phyloP scores from a whole-genome alignment of 768 basidiomycete species.

The Russula sp. region DNA sequence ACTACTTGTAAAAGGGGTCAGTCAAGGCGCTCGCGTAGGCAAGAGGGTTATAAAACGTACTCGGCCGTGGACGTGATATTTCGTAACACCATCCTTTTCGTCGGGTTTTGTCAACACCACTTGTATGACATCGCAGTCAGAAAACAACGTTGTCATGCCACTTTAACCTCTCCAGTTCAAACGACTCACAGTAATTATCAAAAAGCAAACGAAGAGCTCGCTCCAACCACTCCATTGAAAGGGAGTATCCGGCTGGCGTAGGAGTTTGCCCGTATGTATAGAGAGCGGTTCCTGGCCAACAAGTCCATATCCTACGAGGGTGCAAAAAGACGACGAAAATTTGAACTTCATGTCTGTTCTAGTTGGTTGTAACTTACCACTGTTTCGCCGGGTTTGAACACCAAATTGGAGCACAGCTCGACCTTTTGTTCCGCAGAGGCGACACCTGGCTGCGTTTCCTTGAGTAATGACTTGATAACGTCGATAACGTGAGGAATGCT shows the following conservation, averaged over 20 bases:
- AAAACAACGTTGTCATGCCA: no score
- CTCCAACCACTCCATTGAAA: constrained; percentile 89
- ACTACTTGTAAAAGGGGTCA: constrained; percentile 5
- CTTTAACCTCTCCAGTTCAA: neutral
- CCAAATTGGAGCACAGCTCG: constrained; percentile 74
- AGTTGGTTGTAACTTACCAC: constrained; percentile 44
- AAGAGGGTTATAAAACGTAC: constrained; percentile 43
- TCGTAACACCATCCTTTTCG: constrained; percentile 69
- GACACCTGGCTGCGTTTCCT: constrained; percentile 85
- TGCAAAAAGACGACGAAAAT: no score
- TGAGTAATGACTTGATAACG: constrained; percentile 80
- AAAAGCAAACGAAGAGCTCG: constrained; percentile 89
- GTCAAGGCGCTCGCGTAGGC: neutral
- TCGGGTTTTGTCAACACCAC: constrained; percentile 89
- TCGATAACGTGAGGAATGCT: constrained; percentile 85
- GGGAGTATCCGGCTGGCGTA: constrained; percentile 84
- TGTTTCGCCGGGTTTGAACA: constrained; percentile 74
- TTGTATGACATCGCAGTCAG: constrained; percentile 36
- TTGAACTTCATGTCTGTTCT: constrained; percentile 6
- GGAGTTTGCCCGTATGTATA: constrained; percentile 83
- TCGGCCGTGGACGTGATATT: constrained; percentile 76
- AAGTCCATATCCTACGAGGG: constrained; percentile 79
- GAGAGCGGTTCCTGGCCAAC: constrained; percentile 71
- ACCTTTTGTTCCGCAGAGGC: constrained; percentile 84
- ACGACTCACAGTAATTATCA: constrained; percentile 82